Evolutionary conservation across 2,329 filamentous ascomycete species (phyloP).

Genomic region (Curvularia sp.): DNA sequence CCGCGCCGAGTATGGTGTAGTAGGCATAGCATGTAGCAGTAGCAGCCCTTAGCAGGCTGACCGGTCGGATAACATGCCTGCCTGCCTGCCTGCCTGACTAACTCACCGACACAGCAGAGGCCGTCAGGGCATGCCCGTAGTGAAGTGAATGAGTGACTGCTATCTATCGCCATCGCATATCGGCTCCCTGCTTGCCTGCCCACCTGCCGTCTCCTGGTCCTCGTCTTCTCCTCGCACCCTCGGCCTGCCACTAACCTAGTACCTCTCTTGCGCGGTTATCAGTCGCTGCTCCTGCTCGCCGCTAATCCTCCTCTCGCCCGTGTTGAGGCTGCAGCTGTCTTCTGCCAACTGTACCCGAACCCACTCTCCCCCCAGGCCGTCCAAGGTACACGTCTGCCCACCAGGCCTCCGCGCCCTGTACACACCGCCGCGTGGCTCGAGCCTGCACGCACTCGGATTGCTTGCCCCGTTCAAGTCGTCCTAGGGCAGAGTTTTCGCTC

Average conservation of each 20-base stretch:
- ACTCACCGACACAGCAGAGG: constrained; percentile 1
- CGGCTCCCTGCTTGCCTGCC: too few relatives aligned
- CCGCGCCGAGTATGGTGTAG: background rate
- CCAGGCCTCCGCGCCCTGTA: constrained; percentile 25
- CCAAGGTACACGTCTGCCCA: constrained; percentile 24
- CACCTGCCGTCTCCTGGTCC: too few relatives aligned
- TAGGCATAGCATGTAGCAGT: background rate
- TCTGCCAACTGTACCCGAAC: constrained; percentile 16
- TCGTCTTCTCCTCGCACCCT: background rate
- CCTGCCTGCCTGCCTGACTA: background rate
- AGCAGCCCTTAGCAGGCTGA: background rate
- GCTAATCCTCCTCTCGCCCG: background rate
- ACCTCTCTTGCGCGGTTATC: background rate
- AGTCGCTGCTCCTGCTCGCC: background rate
- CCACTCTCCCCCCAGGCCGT: constrained; percentile 17
- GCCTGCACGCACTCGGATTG: constrained; percentile 36
- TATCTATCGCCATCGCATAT: too few relatives aligned
- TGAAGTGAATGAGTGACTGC: background rate
- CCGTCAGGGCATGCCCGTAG: background rate
- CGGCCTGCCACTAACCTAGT: too few relatives aligned
- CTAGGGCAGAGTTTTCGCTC: constrained; percentile 46
- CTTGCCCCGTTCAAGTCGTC: constrained; percentile 42
- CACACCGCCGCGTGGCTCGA: constrained; percentile 37
- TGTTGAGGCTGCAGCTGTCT: constrained; percentile 8
- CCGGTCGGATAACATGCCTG: constrained; percentile 1